Percentiles rank a stretch among this genome's conserved stretches.
Conservation (phyloP, 805 yeast species). For the Wickerhamiella siamensis region DNA sequence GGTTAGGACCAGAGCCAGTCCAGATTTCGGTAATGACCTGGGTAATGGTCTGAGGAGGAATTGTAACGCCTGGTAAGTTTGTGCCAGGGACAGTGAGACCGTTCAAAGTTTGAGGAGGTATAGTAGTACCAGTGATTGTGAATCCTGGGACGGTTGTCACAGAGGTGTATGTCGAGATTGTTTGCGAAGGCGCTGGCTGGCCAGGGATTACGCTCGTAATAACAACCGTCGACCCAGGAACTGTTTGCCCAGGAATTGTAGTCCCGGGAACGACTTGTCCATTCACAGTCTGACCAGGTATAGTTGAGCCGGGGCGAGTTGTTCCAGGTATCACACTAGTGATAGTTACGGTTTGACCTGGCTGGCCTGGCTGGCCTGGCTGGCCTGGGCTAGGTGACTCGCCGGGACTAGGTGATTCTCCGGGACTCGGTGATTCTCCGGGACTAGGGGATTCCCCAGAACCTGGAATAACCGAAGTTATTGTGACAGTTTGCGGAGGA, state of each 20-base stretch:
- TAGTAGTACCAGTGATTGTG: constrained; percentile 5
- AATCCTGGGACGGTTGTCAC: background rate
- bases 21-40: background rate
- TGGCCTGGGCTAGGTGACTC: background rate
- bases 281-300: constrained; percentile 12
- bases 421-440: too few relatives aligned
- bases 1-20: background rate
- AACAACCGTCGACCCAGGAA: constrained; percentile 2
- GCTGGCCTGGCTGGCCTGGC: background rate
- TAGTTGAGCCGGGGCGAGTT: constrained; percentile 5
- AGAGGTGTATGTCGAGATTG: background rate
- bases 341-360: constrained; percentile 1
- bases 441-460: background rate
- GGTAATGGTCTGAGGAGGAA: constrained; percentile 2
- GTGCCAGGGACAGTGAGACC: constrained; percentile 10
- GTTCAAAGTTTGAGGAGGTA: constrained; percentile 12
- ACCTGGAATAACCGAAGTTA: background rate
- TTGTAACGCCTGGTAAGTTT: constrained; percentile 6
- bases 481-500: constrained; percentile 9
- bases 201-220: background rate
- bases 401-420: background rate
- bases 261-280: constrained; percentile 10
- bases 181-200: background rate
- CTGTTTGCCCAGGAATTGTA: constrained; percentile 7
- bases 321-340: background rate